Base-by-base conservation (phyloP, 2,329 filamentous ascomycete genomes). In the Venturia effusa region DNA sequence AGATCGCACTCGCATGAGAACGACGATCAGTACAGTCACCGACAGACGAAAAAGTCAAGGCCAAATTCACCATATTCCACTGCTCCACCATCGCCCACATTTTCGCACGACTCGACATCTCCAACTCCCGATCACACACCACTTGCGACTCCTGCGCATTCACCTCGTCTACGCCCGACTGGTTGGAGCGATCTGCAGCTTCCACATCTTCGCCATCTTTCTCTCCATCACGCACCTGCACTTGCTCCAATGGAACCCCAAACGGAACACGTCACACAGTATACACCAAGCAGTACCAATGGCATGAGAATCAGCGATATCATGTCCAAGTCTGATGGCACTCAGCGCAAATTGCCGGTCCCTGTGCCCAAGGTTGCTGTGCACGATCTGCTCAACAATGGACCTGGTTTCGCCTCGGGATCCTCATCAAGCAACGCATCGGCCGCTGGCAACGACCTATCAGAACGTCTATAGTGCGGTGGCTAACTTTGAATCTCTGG, bases 61-160 rank as follows among this genome's bases (percentile, higher is more conserved):
- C 93, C 94, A 54, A 94, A 92, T 74, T 97, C 93, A 41, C 94
- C 93, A 62, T 91, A 95, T 77, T 97, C 92, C 10, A 97, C 93
- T 1, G 93, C 93, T 59, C 94, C 94, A 24, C 96, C 93, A 32
- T 97, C 93, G 39, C 93, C 93, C 32, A 97, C 92, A 3, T 96
- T 97, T 75, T 97, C 93, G 1, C 92, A 97, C 77, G 92, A 96
- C 76, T 97, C 93, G 13, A 83, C 93, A 59, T 97, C 93, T 11
- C 94, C 93, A 4, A 99, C 93, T 1, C 94, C 93, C 13, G 93
- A 97, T 72, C 92, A 97, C 79, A 97, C 94, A n/a, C 93, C 93
- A n/a, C 86, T 97, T 64, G 93, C 92, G 34, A 99, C 93, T 5
- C 93, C 93, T 4, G 93, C 92, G 54, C 94, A 97, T 76, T 97